Evolutionary conservation across 352 stramenopile genomes (phyloP).

Genomic region (Thraustotheca clavata): DNA sequence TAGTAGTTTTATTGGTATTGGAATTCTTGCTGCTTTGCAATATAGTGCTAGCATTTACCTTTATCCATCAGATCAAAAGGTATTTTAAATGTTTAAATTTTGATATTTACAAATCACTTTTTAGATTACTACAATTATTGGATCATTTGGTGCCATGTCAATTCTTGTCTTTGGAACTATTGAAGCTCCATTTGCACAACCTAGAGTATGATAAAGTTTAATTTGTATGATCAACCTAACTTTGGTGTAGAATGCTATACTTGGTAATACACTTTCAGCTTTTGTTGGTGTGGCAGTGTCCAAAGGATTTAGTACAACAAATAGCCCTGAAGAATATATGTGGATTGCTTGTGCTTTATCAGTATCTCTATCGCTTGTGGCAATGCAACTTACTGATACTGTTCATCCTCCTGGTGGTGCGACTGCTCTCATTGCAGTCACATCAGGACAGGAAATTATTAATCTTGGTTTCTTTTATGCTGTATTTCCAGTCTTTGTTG

Average conservation of each 20-base stretch:
- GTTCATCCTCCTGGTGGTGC: conserved; percentile 30
- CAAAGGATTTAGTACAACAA: conserved; percentile 10
- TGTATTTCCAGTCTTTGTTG: conserved; percentile 22
- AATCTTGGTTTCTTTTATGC: conserved; percentile 26
- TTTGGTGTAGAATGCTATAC: conserved; percentile 23
- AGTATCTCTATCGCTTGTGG: conserved; percentile 25
- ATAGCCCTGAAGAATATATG: conserved; percentile 6
- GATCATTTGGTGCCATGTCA: conserved; percentile 30
- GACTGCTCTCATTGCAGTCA: conserved; percentile 28
- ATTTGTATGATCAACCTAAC: neutral
- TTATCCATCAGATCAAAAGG: conserved; percentile 6
- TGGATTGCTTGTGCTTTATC: conserved; percentile 24
- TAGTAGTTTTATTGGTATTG: conserved; percentile 19
- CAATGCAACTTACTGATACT: conserved; percentile 29
- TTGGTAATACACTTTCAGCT: conserved; percentile 27
- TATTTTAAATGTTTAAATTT: neutral
- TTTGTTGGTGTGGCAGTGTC: conserved; percentile 25
- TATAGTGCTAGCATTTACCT: conserved; percentile 3
- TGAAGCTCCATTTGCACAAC: conserved; percentile 25
- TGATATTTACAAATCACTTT: neutral
- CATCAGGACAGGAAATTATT: conserved; percentile 21
- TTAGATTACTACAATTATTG: conserved; percentile 25
- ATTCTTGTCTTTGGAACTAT: conserved; percentile 29
- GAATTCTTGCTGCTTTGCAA: conserved; percentile 12
- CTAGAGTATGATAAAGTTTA: conserved; percentile 16